Conservation (phyloP, 306 rosid species). For the Cicer chorassanicum region DNA sequence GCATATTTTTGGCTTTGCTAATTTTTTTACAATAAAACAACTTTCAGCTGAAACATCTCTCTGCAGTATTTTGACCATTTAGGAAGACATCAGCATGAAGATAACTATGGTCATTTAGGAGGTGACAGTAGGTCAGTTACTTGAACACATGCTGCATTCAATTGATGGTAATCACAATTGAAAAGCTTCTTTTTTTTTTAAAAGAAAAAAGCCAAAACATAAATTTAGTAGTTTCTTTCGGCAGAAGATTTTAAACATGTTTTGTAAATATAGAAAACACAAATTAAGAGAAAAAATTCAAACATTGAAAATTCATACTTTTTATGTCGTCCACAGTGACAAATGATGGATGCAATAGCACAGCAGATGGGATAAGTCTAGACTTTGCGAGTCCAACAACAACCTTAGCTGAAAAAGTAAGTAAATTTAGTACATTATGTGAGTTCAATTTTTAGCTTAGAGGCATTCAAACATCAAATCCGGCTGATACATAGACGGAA, state of each 20-base stretch:
- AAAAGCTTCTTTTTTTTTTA: background rate
- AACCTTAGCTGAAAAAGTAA: conserved; percentile 66
- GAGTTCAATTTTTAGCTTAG: conserved; percentile 14
- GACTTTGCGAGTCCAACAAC: conserved; percentile 66
- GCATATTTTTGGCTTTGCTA: too few species aligned
- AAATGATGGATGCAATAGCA: conserved; percentile 71
- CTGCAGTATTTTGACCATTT: background rate
- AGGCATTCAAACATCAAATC: conserved; percentile 12
- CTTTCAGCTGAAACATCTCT: too few species aligned
- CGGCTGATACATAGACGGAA: background rate
- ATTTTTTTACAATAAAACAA: too few species aligned
- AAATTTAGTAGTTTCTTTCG: conserved; percentile 3
- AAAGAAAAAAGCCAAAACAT: conserved; percentile 7
- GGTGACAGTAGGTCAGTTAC: background rate
- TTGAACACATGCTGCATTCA: background rate
- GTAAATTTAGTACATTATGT: background rate
- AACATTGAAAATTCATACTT: conserved; percentile 52
- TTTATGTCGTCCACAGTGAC: conserved; percentile 69
- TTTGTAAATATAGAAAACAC: conserved; percentile 11
- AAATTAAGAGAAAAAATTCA: conserved; percentile 15
- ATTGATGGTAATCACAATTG: conserved; percentile 9
- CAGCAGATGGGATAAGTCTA: conserved; percentile 61
- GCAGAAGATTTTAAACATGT: conserved; percentile 19
- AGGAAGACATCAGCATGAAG: background rate
- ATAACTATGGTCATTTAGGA: conserved; percentile 1